Conservation (phyloP, 2,329 filamentous ascomycete species). For the Akanthomyces uredinophilus region DNA sequence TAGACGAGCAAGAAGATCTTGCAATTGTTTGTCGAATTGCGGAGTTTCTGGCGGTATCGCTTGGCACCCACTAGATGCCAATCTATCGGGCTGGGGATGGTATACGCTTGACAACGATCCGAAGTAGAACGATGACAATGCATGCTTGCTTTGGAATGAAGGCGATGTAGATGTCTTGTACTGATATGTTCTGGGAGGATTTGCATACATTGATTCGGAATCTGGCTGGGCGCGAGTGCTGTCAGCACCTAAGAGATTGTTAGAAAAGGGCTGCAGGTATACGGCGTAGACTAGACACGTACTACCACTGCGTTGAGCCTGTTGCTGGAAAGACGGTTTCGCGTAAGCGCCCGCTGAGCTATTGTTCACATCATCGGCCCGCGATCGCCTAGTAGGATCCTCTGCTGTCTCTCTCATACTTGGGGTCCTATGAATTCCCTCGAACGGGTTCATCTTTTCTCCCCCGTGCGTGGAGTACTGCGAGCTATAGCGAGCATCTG, state of each 20-base stretch:
- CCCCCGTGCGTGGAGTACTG: conserved; percentile 53
- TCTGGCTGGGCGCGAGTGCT: conserved; percentile 3
- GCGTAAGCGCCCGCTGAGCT: conserved; percentile 10
- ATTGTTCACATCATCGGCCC: neutral
- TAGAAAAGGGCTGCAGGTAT: neutral
- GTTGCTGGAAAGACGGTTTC: conserved; percentile 5
- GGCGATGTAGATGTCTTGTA: neutral
- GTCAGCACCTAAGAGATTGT: neutral
- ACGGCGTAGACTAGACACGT: neutral
- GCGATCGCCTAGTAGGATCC: neutral
- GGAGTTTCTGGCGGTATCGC: conserved; percentile 23
- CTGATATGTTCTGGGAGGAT: neutral
- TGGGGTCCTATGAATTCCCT: conserved; percentile 40
- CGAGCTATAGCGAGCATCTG: conserved; percentile 50
- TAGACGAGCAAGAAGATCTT: conserved; percentile 28
- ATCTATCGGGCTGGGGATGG: conserved; percentile 8
- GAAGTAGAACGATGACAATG: neutral
- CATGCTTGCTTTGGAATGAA: neutral
- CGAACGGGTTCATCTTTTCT: conserved; percentile 55
- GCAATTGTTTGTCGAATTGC: conserved; percentile 38
- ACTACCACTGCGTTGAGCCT: neutral
- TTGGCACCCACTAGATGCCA: conserved; percentile 30
- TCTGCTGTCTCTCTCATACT: conserved; percentile 36
- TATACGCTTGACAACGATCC: conserved; percentile 16
- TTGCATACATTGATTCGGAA: conserved; percentile 13